Conservation (phyloP, 2,329 filamentous ascomycete species). For the Fusarium abutilonis region DNA sequence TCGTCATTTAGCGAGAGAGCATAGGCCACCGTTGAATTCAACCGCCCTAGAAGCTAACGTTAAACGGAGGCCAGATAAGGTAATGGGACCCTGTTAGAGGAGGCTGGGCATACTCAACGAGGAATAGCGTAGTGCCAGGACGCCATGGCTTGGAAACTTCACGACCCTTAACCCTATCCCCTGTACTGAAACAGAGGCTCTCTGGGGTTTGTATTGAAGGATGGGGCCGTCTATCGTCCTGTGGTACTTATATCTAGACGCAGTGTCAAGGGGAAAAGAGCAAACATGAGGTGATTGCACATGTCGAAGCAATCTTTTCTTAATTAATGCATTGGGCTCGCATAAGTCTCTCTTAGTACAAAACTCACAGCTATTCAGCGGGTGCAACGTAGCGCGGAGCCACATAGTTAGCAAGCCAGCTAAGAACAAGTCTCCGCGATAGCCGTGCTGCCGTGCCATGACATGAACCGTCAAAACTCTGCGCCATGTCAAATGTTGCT, state of each 20-base stretch:
- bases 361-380: constrained; percentile 8
- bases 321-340: constrained; percentile 11
- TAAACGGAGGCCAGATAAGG: constrained; percentile 25
- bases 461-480: constrained; percentile 1
- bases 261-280: constrained; percentile 19
- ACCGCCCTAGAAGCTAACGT: constrained; percentile 29
- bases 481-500: constrained; percentile 3
- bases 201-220: constrained; percentile 32
- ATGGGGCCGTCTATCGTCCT: constrained; percentile 25
- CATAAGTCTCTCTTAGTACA: constrained; percentile 20
- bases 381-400: constrained; percentile 27
- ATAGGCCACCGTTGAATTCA: constrained; percentile 40
- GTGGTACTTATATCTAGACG: constrained; percentile 29
- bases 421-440: constrained; percentile 6
- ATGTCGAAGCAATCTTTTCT: neutral
- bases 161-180: constrained; percentile 32
- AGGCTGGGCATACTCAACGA: constrained; percentile 32
- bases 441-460: neutral
- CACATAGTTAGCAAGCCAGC: constrained; percentile 14
- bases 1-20: constrained; percentile 31
- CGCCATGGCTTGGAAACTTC: constrained; percentile 16
- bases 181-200: constrained; percentile 45
- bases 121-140: constrained; percentile 40
- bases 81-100: constrained; percentile 21
- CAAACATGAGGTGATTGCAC: constrained; percentile 30